phyloP scores from a whole-genome alignment of 129 eudicot genomes.

The Ambrosia artemisiifolia region DNA sequence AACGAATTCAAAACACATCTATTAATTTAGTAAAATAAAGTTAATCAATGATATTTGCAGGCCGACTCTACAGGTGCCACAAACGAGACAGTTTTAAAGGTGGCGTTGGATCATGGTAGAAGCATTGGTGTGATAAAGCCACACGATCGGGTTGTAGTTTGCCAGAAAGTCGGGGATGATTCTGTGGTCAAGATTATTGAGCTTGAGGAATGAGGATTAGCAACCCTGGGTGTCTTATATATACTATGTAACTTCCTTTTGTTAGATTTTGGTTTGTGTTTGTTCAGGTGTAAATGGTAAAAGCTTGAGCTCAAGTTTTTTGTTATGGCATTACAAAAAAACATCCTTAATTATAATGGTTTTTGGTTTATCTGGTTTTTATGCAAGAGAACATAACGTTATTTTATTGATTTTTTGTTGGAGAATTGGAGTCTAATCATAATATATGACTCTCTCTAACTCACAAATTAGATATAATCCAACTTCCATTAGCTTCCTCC shows the following conservation, averaged over 20 bases:
- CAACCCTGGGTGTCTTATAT: too few relatives aligned
- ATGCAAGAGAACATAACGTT: neutral
- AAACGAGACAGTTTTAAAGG: conserved; percentile 69
- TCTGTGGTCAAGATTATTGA: conserved; percentile 90
- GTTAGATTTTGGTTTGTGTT: neutral
- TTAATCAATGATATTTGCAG: conserved; percentile 31
- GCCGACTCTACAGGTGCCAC: conserved; percentile 64
- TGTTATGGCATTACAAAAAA: neutral
- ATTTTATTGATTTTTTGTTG: too few relatives aligned
- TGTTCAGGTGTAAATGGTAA: conserved; percentile 16
- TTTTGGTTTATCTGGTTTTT: neutral
- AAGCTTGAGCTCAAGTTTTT: conserved; percentile 25
- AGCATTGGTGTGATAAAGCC: conserved; percentile 63
- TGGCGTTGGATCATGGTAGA: conserved; percentile 79
- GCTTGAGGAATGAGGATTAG: too few relatives aligned
- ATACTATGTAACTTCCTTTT: neutral
- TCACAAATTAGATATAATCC: too few relatives aligned
- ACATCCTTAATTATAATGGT: neutral
- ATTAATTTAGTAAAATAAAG: neutral
- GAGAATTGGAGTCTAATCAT: too few relatives aligned
- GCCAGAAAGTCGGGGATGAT: conserved; percentile 88
- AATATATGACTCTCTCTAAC: too few relatives aligned
- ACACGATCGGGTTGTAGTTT: conserved; percentile 77
- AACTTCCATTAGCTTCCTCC: too few relatives aligned
- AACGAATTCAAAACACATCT: neutral